Evolutionary conservation across 1,284 basidiomycete genomes (phyloP).

Genomic region (Leccinum subspadiceum): DNA sequence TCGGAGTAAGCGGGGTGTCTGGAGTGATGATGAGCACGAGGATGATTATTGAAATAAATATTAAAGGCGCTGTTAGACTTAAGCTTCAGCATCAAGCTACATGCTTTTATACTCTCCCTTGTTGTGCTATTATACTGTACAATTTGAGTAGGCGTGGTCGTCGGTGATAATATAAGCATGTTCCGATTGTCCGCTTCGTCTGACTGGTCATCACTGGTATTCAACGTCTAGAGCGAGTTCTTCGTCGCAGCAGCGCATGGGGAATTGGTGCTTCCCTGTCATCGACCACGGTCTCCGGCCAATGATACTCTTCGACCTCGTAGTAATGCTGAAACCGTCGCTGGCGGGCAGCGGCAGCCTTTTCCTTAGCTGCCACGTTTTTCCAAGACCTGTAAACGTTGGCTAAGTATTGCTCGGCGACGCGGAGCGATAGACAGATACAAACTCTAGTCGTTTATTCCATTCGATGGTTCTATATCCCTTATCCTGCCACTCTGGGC

Average conservation of each 20-base stretch:
- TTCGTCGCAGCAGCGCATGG: constrained; percentile 16
- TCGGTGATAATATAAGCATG: not conserved
- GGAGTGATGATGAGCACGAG: constrained; percentile 30
- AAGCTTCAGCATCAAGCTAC: not conserved
- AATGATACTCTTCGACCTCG: constrained; percentile 12
- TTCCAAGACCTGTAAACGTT: constrained; percentile 30
- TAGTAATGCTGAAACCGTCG: constrained; percentile 17
- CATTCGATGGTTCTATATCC: constrained; percentile 46
- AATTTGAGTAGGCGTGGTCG: constrained; percentile 1
- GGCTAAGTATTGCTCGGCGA: not conserved
- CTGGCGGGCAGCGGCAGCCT: constrained; percentile 1
- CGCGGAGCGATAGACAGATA: not conserved
- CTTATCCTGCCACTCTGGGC: constrained; percentile 43
- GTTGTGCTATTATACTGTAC: not conserved
- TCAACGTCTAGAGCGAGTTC: constrained; percentile 13
- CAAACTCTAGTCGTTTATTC: constrained; percentile 45
- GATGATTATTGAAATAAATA: constrained; percentile 23
- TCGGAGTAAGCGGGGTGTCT: constrained; percentile 13
- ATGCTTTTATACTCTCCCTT: not conserved
- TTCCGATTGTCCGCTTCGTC: not conserved
- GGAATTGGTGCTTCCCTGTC: constrained; percentile 1
- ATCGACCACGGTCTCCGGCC: constrained; percentile 1
- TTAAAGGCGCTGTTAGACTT: not conserved
- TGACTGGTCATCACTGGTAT: constrained; percentile 4
- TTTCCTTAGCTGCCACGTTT: constrained; percentile 18